Conservation (phyloP, 257 asterid genomes). For the Plantago major region DNA sequence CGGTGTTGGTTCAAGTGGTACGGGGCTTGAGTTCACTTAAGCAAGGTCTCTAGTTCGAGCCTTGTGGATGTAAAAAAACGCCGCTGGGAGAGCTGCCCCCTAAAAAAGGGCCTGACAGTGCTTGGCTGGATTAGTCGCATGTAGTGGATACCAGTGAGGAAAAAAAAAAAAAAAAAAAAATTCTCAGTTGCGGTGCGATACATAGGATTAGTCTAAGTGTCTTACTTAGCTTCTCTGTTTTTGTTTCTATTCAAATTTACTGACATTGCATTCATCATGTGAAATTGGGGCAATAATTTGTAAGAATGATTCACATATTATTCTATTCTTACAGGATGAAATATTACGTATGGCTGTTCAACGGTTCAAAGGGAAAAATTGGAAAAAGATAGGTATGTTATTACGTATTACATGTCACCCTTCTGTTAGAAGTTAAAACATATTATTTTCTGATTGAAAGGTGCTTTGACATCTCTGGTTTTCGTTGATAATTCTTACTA, state of each 20-base stretch:
- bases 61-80: too few species aligned
- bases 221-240: conserved; percentile 14
- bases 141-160: too few species aligned
- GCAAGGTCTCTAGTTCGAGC: too few species aligned
- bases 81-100: too few species aligned
- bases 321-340: conserved; percentile 67
- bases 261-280: background rate
- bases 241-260: conserved; percentile 4
- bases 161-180: too few species aligned
- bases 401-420: conserved; percentile 22
- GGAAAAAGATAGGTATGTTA: conserved; percentile 85
- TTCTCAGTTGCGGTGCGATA: conserved; percentile 11
- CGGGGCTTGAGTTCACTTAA: too few species aligned
- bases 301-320: conserved; percentile 6
- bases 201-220: background rate
- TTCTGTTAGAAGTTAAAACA: conserved; percentile 20
- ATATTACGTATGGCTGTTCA: conserved; percentile 78
- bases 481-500: conserved; percentile 17
- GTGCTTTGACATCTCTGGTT: conserved; percentile 15
- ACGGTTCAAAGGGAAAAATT: conserved; percentile 85
- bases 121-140: too few species aligned
- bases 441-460: conserved; percentile 8
- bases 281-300: conserved; percentile 4
- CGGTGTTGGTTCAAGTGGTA: too few species aligned
- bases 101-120: too few species aligned